Base-by-base conservation (phyloP, 805 yeast species). In the Candida sakaeoensis region DNA sequence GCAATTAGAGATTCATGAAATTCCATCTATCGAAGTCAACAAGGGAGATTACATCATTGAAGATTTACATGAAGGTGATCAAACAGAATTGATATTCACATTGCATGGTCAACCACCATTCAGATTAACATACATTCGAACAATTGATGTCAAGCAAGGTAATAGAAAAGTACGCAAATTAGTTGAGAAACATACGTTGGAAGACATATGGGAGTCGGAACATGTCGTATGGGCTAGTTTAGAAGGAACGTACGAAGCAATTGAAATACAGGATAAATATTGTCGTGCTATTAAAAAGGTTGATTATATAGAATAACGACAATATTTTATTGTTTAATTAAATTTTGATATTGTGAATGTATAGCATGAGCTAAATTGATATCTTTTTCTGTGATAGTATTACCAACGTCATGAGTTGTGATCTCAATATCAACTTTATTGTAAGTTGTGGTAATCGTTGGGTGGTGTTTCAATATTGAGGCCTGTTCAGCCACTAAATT, bases 221-320 rank as follows among this genome's bases (percentile, higher is more conserved):
- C 80, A 87, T 56, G 73, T 79, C 39, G 82, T 86, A 6, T 66
- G 73, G 53, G 91, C 95, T 2, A 84, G 86, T 49, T 65, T 87
- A 48, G 96, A 90, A 58, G 99, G 99, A 33, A 83, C 87, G 3
- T 93, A 93, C 55, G 96, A 90, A 60, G 97, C 97, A 5, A 75
- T 88, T 32, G 89, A 83, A 54, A 79, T 93, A n/a, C 77, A 78
- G 33, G 99, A 93, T 63, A 83, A 85, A 7, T 84, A 67, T 60
- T 93, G 99, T 70, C 42, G 34, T 12, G 65, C 65, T 26, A 12
- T 28, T 6, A 39, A 31, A 36, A 17, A 21, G 10, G 32, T 37
- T 18, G 22, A 35, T 33, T 41, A 41, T 21, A 26, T 37, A 41
- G 41, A 41, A 24, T 36, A 25, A 21, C n/a, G n/a, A n/a, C n/a